Base-by-base conservation (phyloP, 257 asterid genomes). In the Plantago ovata region DNA sequence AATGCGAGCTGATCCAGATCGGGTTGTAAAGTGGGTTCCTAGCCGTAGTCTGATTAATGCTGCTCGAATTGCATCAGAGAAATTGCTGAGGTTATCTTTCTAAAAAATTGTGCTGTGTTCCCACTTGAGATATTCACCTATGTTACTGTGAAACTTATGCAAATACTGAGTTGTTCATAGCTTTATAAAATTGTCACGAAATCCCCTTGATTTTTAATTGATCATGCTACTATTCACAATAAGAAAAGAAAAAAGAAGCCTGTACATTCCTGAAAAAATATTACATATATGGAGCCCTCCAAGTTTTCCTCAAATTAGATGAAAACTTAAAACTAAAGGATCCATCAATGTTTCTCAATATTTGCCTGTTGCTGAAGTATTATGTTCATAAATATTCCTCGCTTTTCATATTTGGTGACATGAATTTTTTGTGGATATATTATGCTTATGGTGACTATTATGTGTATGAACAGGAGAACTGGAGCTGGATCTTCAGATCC, bases 1-100 rank as follows among this genome's bases (percentile, higher is more conserved):
- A 48, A 87, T 87, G 96, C 81, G 98, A 43, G 77, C 91, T 9
- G 87, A 90, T 81, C 94, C 89, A 67, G 80, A 81, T 58, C 87
- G 95, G 70, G 79, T 64, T 33, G 82, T 90, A 75, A 83, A 82
- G 72, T 90, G 81, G 81, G 77, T 84, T 6, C 95, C 98, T 2
- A 86, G 85, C 73, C 84, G 53, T 57, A 75, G 79, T 61, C 61
- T 79, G 61, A 76, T 87, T 28, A 60, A 72, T 39, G 93, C 94
- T 46, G 91, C 98, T 67, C 85, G 91, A 63, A 66, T 84, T 51
- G 96, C 91, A 40, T 81, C 96, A 24, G 95, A 82, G 79, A 84
- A 84, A 63, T 49, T 87, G 68, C 65, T 84, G 72, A 78, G 95
- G 96, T 90, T 79, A 62, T 45, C 63, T 6, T 9, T 56, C 21